phyloP scores from a whole-genome alignment of 352 stramenopile species.

The Peronospora tabacina region DNA sequence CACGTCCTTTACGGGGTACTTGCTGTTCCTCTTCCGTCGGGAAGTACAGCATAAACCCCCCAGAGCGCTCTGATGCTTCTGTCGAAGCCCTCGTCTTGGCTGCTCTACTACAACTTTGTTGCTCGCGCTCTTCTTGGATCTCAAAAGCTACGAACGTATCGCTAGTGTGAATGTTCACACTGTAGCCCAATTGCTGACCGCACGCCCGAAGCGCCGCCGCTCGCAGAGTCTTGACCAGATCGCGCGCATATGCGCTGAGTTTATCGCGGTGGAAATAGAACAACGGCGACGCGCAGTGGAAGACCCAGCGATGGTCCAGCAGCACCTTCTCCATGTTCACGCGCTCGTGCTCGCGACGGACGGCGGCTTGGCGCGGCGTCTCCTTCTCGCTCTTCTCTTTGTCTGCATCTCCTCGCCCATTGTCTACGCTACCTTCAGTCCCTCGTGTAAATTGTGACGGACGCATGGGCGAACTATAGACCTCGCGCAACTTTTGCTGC shows the following conservation, averaged over 20 bases:
- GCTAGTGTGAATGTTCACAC: constrained; percentile 49
- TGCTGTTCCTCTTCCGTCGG: constrained; percentile 31
- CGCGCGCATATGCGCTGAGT: constrained; percentile 50
- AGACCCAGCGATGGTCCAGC: constrained; percentile 41
- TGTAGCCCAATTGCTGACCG: constrained; percentile 53
- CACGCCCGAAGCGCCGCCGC: constrained; percentile 37
- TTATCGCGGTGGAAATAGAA: constrained; percentile 46
- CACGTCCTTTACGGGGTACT: constrained; percentile 28
- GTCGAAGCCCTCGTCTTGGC: not conserved
- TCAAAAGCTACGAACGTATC: constrained; percentile 49
- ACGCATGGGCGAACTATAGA: constrained; percentile 34
- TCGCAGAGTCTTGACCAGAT: constrained; percentile 58
- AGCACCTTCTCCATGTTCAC: constrained; percentile 50
- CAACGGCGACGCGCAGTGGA: constrained; percentile 57
- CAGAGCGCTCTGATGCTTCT: constrained; percentile 16
- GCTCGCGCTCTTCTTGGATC: constrained; percentile 43
- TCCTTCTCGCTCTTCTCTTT: constrained; percentile 4
- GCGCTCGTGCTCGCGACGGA: constrained; percentile 20
- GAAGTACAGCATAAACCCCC: constrained; percentile 66
- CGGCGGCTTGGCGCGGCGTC: constrained; percentile 16
- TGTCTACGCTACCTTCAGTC: constrained; percentile 6
- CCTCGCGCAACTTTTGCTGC: constrained; percentile 27
- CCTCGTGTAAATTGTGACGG: constrained; percentile 30
- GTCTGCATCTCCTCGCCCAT: not conserved
- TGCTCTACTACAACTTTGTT: constrained; percentile 1